phyloP scores from a whole-genome alignment of 2,329 filamentous ascomycete species.

The Tolypocladium ovalisporum region DNA sequence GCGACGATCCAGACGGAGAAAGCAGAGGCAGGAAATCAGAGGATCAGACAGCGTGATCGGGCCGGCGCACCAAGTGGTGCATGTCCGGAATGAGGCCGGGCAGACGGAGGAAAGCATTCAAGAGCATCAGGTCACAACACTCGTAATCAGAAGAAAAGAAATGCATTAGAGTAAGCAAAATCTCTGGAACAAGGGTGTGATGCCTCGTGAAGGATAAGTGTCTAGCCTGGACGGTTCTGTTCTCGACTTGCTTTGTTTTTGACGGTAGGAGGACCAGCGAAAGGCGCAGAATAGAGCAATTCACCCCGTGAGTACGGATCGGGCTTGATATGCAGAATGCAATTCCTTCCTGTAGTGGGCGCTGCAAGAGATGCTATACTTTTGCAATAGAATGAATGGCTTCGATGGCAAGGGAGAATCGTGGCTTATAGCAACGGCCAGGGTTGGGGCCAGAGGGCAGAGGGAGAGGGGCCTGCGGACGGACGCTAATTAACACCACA shows the following conservation, averaged over 20 bases:
- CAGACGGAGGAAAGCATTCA: slow-evolving; percentile 5
- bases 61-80: slow-evolving; percentile 4
- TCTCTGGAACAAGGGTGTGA: neutral
- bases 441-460: neutral
- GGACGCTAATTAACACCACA: neutral
- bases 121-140: slow-evolving; percentile 9
- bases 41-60: slow-evolving; percentile 2
- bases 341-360: neutral
- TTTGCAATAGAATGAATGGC: neutral
- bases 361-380: neutral
- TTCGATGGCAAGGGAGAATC: neutral
- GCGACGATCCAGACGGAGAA: neutral
- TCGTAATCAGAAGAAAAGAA: slow-evolving; percentile 3
- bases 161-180: neutral
- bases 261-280: neutral
- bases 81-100: slow-evolving; percentile 1
- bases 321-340: neutral
- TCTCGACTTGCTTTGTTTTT: neutral
- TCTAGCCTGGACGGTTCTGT: neutral
- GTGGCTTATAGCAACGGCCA: neutral
- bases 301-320: too few relatives aligned
- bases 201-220: neutral
- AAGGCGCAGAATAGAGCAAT: neutral
- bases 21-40: slow-evolving; percentile 1
- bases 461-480: neutral